Conservation (phyloP, 495 filamentous ascomycete species). For the Penicillium desertorum region DNA sequence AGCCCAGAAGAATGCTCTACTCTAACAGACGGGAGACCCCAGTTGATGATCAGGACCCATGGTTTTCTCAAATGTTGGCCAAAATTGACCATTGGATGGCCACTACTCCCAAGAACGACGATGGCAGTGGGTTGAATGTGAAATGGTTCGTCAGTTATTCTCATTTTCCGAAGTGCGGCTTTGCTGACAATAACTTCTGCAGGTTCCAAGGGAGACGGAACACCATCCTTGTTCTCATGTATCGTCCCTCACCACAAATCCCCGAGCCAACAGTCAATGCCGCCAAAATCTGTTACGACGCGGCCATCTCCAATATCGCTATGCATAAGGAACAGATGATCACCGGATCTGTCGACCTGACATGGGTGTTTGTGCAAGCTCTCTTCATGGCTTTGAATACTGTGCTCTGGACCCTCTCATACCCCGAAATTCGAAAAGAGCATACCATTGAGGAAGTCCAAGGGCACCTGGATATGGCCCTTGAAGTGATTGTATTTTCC, state of each 20-base stretch:
- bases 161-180: slow-evolving; percentile 10
- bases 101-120: slow-evolving; percentile 59
- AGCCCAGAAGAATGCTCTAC: slow-evolving; percentile 82
- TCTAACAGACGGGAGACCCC: slow-evolving; percentile 72
- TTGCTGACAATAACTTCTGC: slow-evolving; percentile 8
- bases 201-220: slow-evolving; percentile 79
- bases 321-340: slow-evolving; percentile 75
- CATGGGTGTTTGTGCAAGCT: slow-evolving; percentile 85
- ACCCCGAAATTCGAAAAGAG: slow-evolving; percentile 70
- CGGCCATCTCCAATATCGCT: slow-evolving; percentile 72
- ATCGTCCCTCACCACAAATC: slow-evolving; percentile 85
- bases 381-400: slow-evolving; percentile 87
- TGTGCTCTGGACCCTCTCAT: slow-evolving; percentile 84
- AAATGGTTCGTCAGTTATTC: slow-evolving; percentile 50
- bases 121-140: slow-evolving; percentile 63
- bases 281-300: slow-evolving; percentile 77
- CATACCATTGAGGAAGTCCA: slow-evolving; percentile 71
- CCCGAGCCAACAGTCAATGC: slow-evolving; percentile 75
- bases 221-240: slow-evolving; percentile 80
- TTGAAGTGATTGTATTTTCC: slow-evolving; percentile 72
- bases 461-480: slow-evolving; percentile 62
- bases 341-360: slow-evolving; percentile 73
- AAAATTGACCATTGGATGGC: slow-evolving; percentile 75
- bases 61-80: slow-evolving; percentile 76
- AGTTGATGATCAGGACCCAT: slow-evolving; percentile 72